Conservation (phyloP, 164 flowering plant genomes). For the Vitis rotundifolia region DNA sequence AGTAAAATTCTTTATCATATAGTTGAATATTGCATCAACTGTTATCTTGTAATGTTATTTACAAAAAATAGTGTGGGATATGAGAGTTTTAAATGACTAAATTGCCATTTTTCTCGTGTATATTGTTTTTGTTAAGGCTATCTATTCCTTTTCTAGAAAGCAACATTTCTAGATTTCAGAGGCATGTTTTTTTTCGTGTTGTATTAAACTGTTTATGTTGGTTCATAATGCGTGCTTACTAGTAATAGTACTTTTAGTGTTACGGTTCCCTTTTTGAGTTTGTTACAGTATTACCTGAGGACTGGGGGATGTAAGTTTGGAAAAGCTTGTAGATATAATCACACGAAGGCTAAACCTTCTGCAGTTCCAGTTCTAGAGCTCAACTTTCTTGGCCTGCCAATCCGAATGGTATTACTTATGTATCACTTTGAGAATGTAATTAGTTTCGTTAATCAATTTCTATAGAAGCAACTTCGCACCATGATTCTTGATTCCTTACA, state of each 20-base stretch:
- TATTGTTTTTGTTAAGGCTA: neutral
- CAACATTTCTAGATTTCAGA: neutral
- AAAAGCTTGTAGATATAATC: slow-evolving; percentile 71
- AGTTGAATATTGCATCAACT: too few relatives aligned
- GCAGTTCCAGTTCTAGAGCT: slow-evolving; percentile 42
- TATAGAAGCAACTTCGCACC: too few relatives aligned
- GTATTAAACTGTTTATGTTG: neutral
- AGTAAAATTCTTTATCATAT: too few relatives aligned
- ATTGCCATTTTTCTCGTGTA: neutral
- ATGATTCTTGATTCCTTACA: slow-evolving; percentile 15
- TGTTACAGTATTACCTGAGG: slow-evolving; percentile 72
- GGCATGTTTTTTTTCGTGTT: neutral
- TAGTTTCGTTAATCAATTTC: too few relatives aligned
- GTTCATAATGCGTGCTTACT: slow-evolving; percentile 1
- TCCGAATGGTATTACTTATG: slow-evolving; percentile 63
- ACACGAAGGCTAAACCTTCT: slow-evolving; percentile 44
- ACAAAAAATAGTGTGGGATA: too few relatives aligned
- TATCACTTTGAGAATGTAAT: neutral
- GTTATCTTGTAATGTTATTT: too few relatives aligned
- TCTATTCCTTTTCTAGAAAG: neutral
- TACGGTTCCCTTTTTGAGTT: slow-evolving; percentile 9
- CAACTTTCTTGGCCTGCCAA: slow-evolving; percentile 87
- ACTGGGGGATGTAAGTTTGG: slow-evolving; percentile 86
- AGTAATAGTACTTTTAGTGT: neutral
- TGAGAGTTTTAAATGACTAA: neutral